A percentile compares a stretch with the other conserved stretches of the same genome.
Conservation (phyloP, 768 basidiomycete species). For the Phylloporus arenicola region DNA sequence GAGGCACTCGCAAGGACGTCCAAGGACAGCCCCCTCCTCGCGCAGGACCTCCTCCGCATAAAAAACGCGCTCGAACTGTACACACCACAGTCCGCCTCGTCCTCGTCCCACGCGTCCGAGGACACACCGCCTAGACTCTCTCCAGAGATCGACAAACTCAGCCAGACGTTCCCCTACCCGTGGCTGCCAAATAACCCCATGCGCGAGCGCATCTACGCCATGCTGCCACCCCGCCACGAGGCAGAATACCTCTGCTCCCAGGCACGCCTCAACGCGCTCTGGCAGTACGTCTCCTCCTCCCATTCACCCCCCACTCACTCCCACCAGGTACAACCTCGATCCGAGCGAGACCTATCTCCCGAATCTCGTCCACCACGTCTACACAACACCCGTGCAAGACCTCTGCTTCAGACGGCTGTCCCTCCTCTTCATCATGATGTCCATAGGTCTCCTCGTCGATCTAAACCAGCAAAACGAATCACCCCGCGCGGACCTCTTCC, state of each 20-base stretch:
- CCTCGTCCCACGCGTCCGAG: conserved; percentile 6
- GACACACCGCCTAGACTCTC: conserved; percentile 19
- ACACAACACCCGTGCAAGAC: conserved; percentile 52
- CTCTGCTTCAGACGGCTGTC: conserved; percentile 64
- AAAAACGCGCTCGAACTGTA: conserved; percentile 68
- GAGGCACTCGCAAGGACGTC: conserved; percentile 46
- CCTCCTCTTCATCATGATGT: conserved; percentile 64
- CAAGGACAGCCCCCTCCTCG: conserved; percentile 47
- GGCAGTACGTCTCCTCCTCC: conserved; percentile 51
- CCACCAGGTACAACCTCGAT: conserved; percentile 58
- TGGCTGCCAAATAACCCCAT: conserved; percentile 61
- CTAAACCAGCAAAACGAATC: conserved; percentile 50
- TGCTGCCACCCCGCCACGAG: conserved; percentile 55
- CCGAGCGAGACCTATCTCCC: conserved; percentile 65
- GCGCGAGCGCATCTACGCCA: conserved; percentile 56
- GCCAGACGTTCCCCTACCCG: conserved; percentile 65
- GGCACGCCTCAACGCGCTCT: conserved; percentile 62
- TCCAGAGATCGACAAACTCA: conserved; percentile 42
- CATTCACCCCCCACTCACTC: conserved; percentile 1
- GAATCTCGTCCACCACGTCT: conserved; percentile 64
- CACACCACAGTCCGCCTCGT: conserved; percentile 23
- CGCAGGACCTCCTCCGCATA: conserved; percentile 53
- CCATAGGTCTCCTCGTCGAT: conserved; percentile 67
- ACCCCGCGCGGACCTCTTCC: conserved; percentile 57
- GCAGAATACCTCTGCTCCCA: conserved; percentile 58